Conservation (phyloP, 495 filamentous ascomycete species). For the Penicillium goetzii region DNA sequence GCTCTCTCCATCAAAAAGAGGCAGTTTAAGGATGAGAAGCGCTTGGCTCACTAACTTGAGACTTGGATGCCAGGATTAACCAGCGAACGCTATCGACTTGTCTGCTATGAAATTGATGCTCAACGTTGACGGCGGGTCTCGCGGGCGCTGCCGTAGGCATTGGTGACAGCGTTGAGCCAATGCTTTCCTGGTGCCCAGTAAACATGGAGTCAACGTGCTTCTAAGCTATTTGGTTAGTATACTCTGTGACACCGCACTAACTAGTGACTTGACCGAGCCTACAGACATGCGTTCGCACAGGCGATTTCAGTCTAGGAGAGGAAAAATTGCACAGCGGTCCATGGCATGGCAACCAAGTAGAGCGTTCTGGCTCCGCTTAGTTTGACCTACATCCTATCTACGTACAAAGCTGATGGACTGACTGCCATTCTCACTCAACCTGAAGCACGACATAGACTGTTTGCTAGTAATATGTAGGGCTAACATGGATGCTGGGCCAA, state of each 20-base stretch:
- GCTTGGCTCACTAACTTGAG: background rate
- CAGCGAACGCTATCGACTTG: background rate
- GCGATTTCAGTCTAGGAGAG: too few species aligned
- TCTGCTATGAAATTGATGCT: background rate
- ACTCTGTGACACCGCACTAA: too few species aligned
- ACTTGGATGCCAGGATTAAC: background rate
- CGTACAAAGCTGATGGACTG: too few species aligned
- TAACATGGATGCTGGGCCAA: background rate
- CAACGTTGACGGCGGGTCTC: background rate
- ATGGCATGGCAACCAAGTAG: too few species aligned
- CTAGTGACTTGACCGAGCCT: too few species aligned
- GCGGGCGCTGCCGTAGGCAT: background rate
- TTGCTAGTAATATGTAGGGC: conserved; percentile 1
- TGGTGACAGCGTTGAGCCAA: background rate
- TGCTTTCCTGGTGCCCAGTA: background rate
- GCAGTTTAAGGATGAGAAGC: background rate
- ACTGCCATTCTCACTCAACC: too few species aligned
- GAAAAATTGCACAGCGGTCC: too few species aligned
- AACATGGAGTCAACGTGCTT: background rate
- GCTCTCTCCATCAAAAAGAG: background rate
- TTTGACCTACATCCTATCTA: too few species aligned
- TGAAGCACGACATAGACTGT: background rate
- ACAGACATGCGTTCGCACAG: too few species aligned
- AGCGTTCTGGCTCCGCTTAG: too few species aligned
- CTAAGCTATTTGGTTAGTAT: too few species aligned